phyloP scores from a whole-genome alignment of 495 filamentous ascomycete genomes.

The Xylaria longipes region DNA sequence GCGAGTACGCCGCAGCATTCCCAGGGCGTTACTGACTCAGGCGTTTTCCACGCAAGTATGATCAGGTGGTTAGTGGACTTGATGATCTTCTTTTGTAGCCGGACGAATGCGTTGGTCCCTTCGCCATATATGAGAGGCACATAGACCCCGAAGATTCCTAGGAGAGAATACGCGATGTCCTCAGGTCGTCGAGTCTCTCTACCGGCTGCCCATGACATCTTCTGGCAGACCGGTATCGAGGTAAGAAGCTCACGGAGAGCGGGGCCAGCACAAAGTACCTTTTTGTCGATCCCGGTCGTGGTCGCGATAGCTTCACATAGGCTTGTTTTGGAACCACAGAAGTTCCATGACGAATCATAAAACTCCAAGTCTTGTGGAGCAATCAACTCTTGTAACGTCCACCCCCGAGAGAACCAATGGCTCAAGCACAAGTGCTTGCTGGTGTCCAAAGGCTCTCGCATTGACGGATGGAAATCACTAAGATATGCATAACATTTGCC shows the following conservation, averaged over 20 bases:
- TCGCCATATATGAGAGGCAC: slow-evolving; percentile 8
- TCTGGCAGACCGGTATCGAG: neutral
- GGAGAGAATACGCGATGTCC: neutral
- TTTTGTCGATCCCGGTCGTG: neutral
- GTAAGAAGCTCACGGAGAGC: neutral
- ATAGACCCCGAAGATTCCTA: neutral
- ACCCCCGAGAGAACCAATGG: neutral
- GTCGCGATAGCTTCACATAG: neutral
- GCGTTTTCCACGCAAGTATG: neutral
- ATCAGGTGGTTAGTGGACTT: neutral
- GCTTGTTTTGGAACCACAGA: slow-evolving; percentile 5
- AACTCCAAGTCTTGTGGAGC: neutral
- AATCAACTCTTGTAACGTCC: slow-evolving; percentile 4
- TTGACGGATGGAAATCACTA: neutral
- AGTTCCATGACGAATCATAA: neutral
- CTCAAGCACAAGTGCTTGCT: neutral
- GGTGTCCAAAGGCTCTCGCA: neutral
- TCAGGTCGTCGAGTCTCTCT: slow-evolving; percentile 1
- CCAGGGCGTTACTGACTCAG: neutral
- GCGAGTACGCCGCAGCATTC: neutral
- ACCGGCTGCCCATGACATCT: slow-evolving; percentile 3
- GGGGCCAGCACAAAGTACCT: neutral
- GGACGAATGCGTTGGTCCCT: neutral
- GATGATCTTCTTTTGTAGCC: slow-evolving; percentile 1
- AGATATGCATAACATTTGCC: neutral